Evolutionary conservation across 2,329 filamentous ascomycete species (phyloP), one percentile per base, ranked within the genome.

Genomic region (Claviceps sp.): DNA sequence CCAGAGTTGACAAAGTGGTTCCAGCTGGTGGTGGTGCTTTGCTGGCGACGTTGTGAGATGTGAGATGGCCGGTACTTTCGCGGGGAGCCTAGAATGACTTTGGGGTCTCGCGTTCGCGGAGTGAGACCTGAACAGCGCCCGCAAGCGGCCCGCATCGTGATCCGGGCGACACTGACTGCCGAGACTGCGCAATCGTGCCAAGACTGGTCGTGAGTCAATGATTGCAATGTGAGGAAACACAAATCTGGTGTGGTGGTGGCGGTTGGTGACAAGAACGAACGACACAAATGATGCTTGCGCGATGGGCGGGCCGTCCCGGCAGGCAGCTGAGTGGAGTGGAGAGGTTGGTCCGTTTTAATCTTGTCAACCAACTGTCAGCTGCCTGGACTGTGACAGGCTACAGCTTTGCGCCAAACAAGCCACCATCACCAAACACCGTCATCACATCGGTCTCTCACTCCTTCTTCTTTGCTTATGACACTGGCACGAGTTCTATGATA

Each of bases 1-100:
- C 65, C 57, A 51, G 54, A 56, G 14, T 55, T 55, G 41, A 70
- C 65, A 54, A 69, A 70, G 56, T 70, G 67, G 52, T 70, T 70
- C 52, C 60, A 66, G 51, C 42, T 53, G 13, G 57, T 61, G 51
- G 39, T 53, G 8, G 57, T 61, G 58, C 61, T 64, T 44, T 62
- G 58, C 47, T 53, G 59, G 44, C 65, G 61, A 57, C 59, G 59
- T 50, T 45, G 54, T 47, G 50, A 42, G 39, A 44, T 37, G 19
- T 52, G 54, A 52, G 52, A 55, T 44, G 37, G 19, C 19, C 39
- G 17, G 22, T 26, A 30, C n/a, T 22, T 40, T 16, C 14, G 38
- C 44, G 24, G 50, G 10, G 42, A n/a, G 41, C 50, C 52, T 24
- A 47, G 53, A 41, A 41, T 13, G 24, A 47, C 43, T 17, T 16